Percentiles rank a stretch among this genome's conserved stretches.
These are phyloP conservation scores for Vanderwaltozyma verrucispora DNA, from an alignment of 805 yeast genomes.

Conservation along the genomic window DNA sequence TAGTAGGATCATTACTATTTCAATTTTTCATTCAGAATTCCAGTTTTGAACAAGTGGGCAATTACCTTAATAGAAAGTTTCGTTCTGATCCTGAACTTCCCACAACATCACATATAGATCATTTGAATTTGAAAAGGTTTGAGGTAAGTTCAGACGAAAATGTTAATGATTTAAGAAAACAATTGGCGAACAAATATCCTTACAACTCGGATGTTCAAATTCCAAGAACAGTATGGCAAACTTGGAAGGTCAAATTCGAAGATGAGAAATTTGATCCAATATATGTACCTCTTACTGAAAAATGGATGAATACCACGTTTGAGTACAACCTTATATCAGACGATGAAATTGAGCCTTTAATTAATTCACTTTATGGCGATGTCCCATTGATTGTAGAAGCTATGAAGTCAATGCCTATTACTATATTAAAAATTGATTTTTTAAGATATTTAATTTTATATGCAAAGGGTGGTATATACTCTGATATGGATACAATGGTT, in stretches of 20 bases:
- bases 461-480: constrained; percentile 85
- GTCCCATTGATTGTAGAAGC: constrained; percentile 71
- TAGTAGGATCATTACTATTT: too few relatives aligned
- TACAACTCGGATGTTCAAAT: constrained; percentile 53
- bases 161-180: constrained; percentile 26
- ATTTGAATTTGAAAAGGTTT: constrained; percentile 10
- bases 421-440: constrained; percentile 81
- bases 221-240: constrained; percentile 84
- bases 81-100: background rate
- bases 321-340: constrained; percentile 68
- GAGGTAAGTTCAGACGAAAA: background rate
- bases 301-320: constrained; percentile 46
- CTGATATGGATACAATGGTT: constrained; percentile 86
- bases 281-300: constrained; percentile 35
- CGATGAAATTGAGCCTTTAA: constrained; percentile 44
- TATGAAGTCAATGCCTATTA: constrained; percentile 62
- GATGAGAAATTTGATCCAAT: constrained; percentile 45
- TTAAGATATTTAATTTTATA: constrained; percentile 74
- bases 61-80: too few relatives aligned
- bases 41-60: too few relatives aligned
- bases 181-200: constrained; percentile 62
- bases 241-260: constrained; percentile 68
- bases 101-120: constrained; percentile 1
- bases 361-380: constrained; percentile 48
- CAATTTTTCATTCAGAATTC: too few relatives aligned